Base-by-base conservation (phyloP, 208 protist genomes). In the Novymonas esmeraldas region DNA sequence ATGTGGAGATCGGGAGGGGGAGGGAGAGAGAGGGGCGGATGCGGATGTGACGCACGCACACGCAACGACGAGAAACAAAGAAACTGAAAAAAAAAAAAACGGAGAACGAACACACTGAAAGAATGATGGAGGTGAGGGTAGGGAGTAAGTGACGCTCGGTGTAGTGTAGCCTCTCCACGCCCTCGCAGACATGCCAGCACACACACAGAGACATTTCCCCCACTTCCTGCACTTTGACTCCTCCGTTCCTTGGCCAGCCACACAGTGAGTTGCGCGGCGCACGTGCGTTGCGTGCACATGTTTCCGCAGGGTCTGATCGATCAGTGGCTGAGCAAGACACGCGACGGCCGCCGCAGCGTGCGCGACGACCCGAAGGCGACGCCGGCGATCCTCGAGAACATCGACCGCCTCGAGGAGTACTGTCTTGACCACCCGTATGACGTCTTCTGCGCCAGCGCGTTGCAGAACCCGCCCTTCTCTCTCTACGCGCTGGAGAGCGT, bases 321-420 rank as follows among this genome's bases (percentile, higher is more conserved):
- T 46, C 88, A 84, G 79, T 95, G 89, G 87, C 77, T 92, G 57
- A 60, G 60, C 61, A 92, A 91, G 59, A 73, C 74, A 10, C 52
- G 76, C 14, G 82, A 87, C 49, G 77, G 89, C 22, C 79, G 89
- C 9, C 61, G 71, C 42, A 77, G 59, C 18, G 87, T 93, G 67
- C 45, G 89, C n/a, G 50, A 73, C 16, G 74, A 72, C 64, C 71
- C 73, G 9, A 76, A 74, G 33, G 84, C 76, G 7, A 82, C 85
- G 2, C 59, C 64, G 4, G 75, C 52, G 5, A 81, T 79, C 39
- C 60, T 71, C n/a, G 56, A 81, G 38, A 91, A 90, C 68, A 82
- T 93, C 56, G 42, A 36, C 31, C 54, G 59, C 6, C 64, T 95
- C 1, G 85, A 93, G 55, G 36, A 48, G 36, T 89, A 89, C 79